phyloP scores from a whole-genome alignment of 345 rosid species.

The Schrenkiella parvula region DNA sequence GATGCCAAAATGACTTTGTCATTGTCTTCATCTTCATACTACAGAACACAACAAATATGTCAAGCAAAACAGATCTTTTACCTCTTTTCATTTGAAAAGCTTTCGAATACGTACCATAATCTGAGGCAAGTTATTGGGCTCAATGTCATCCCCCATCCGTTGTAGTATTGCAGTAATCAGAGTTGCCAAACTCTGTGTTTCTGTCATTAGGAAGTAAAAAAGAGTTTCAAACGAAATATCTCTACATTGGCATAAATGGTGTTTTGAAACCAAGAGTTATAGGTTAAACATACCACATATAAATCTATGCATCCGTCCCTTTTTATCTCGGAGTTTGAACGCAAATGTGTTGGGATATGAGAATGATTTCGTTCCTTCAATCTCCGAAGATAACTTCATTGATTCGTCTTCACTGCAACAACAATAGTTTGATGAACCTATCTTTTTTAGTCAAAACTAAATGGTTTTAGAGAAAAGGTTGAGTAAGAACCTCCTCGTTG shows the following conservation, averaged over 20 bases:
- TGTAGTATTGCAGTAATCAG: constrained; percentile 78
- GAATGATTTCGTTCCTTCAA: constrained; percentile 56
- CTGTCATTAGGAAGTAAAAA: constrained; percentile 31
- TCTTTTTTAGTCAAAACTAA: neutral
- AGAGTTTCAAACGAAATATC: neutral
- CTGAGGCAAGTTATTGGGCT: constrained; percentile 68
- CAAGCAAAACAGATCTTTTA: neutral
- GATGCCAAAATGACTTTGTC: constrained; percentile 87
- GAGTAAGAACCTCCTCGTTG: constrained; percentile 48
- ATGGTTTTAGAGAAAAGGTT: neutral
- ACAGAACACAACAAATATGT: constrained; percentile 1
- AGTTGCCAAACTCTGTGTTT: constrained; percentile 67
- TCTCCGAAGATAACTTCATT: constrained; percentile 69
- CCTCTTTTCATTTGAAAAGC: neutral
- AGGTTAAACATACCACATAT: constrained; percentile 55
- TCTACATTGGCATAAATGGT: neutral
- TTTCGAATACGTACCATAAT: constrained; percentile 58
- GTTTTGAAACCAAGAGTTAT: neutral
- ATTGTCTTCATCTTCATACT: constrained; percentile 96
- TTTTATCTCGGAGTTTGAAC: constrained; percentile 84
- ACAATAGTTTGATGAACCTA: neutral
- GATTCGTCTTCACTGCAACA: constrained; percentile 69
- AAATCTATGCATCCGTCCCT: constrained; percentile 87
- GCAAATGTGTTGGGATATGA: constrained; percentile 54
- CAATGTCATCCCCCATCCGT: constrained; percentile 85